phyloP scores from a whole-genome alignment of 306 rosid species.

The Delonix regia region DNA sequence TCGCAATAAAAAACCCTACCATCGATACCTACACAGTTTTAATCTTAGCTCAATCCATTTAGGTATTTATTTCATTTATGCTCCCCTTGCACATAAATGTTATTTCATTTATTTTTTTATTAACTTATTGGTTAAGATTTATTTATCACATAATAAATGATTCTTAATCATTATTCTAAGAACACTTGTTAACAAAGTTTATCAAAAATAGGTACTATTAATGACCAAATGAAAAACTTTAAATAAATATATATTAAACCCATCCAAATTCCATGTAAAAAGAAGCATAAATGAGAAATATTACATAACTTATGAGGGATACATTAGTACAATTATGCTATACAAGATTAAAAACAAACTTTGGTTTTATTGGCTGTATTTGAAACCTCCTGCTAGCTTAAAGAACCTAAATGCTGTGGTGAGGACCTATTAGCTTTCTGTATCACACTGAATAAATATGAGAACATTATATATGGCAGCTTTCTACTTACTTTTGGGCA shows the following conservation, averaged over 20 bases:
- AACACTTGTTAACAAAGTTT: too few relatives aligned
- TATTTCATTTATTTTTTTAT: too few relatives aligned
- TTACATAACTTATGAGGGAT: slow-evolving; percentile 17
- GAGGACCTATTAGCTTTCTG: slow-evolving; percentile 33
- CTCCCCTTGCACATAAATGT: too few relatives aligned
- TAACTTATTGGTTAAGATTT: too few relatives aligned
- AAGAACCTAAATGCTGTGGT: slow-evolving; percentile 33
- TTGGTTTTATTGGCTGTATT: slow-evolving; percentile 36
- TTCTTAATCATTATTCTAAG: too few relatives aligned
- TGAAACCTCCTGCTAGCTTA: slow-evolving; percentile 35
- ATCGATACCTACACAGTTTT: background rate
- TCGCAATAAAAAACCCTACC: slow-evolving; percentile 26
- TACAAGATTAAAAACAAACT: slow-evolving; percentile 44
- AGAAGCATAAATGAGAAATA: background rate
- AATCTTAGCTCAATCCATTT: background rate
- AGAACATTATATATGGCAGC: slow-evolving; percentile 25
- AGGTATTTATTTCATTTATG: background rate
- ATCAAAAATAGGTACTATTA: too few relatives aligned
- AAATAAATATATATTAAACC: background rate
- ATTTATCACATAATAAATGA: too few relatives aligned
- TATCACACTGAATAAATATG: slow-evolving; percentile 27
- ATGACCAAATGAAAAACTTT: background rate
- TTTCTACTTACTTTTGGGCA: slow-evolving; percentile 42
- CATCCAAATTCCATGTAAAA: slow-evolving; percentile 6
- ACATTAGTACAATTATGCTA: slow-evolving; percentile 36